Evolutionary conservation across 257 asterid genomes (phyloP).

Genomic region (Nicotiana sylvestris): DNA sequence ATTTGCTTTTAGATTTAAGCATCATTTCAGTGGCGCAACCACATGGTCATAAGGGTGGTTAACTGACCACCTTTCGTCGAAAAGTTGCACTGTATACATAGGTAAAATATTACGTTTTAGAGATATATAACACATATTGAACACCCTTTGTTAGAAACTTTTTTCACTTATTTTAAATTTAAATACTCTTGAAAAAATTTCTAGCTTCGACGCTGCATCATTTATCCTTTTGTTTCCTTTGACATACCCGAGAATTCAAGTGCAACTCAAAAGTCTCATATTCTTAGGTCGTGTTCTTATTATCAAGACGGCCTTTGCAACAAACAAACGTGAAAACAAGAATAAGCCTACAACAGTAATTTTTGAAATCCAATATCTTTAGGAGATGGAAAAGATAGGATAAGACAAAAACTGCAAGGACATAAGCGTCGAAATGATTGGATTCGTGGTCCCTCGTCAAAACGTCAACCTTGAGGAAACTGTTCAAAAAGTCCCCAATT

Average conservation of each 20-base stretch:
- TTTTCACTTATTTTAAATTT: no score
- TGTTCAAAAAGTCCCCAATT: neutral
- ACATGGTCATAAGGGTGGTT: no score
- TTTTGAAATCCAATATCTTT: neutral
- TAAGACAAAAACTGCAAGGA: neutral
- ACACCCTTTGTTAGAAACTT: no score
- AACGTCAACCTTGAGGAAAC: neutral
- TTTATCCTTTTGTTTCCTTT: neutral
- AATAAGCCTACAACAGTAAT: neutral
- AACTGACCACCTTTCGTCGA: no score
- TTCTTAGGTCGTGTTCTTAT: neutral
- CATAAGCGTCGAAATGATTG: neutral
- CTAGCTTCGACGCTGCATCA: neutral
- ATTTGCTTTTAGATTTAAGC: neutral
- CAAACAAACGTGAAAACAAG: neutral
- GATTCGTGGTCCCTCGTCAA: constrained; percentile 1
- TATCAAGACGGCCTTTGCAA: neutral
- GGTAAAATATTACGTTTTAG: no score
- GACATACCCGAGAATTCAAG: neutral
- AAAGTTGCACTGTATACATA: no score
- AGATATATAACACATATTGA: no score
- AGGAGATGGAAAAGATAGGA: neutral
- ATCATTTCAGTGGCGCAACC: no score
- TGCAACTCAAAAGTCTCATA: neutral
- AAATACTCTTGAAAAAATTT: no score